A percentile compares a stretch with the other conserved stretches of the same genome.
These are phyloP conservation scores for Coleophoma cylindrospora DNA, from an alignment of 2,329 filamentous ascomycete genomes.

Conservation along the genomic window DNA sequence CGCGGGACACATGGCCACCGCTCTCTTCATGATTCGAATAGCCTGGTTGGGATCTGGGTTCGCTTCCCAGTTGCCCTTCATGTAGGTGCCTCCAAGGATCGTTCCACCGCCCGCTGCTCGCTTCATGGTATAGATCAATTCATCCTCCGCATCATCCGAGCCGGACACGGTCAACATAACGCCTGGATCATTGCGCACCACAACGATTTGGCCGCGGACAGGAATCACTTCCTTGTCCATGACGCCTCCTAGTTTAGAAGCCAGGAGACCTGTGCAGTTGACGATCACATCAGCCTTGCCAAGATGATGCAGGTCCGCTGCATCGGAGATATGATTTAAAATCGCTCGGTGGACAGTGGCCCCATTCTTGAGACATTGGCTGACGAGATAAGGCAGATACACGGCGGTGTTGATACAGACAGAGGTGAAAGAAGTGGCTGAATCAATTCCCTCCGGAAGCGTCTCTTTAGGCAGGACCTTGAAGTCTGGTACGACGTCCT, in stretches of 20 bases:
- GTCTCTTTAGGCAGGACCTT: conserved; percentile 51
- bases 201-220: conserved; percentile 70
- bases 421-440: conserved; percentile 71
- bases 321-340: conserved; percentile 69
- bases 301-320: conserved; percentile 52
- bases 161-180: conserved; percentile 56
- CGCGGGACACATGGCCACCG: conserved; percentile 49
- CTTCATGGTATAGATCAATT: conserved; percentile 64
- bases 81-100: conserved; percentile 62
- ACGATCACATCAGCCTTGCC: conserved; percentile 65
- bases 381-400: conserved; percentile 81
- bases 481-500: conserved; percentile 66
- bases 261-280: conserved; percentile 79
- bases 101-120: conserved; percentile 62
- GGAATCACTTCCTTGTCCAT: conserved; percentile 69
- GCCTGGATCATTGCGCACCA: conserved; percentile 60
- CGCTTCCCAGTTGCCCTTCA: conserved; percentile 59
- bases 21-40: conserved; percentile 62
- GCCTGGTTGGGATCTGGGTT: conserved; percentile 59
- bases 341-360: conserved; percentile 60
- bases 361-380: conserved; percentile 71
- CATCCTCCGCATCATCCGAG: conserved; percentile 59
- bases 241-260: conserved; percentile 75
- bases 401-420: conserved; percentile 89
- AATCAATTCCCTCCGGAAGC: conserved; percentile 61